phyloP scores from a whole-genome alignment of 352 stramenopile genomes.

The Phytophthora pisi region DNA sequence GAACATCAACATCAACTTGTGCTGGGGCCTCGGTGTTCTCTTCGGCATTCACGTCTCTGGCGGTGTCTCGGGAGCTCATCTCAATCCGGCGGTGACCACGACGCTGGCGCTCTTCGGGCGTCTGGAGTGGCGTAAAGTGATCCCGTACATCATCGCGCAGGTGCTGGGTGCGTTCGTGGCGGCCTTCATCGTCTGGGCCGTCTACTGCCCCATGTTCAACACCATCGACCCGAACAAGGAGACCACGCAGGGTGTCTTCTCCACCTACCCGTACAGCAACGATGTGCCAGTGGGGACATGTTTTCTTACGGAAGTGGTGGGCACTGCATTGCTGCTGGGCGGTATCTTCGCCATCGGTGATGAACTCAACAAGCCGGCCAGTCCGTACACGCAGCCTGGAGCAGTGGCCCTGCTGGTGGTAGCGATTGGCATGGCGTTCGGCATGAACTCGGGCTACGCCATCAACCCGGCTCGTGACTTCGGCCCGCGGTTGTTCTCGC shows the following conservation, averaged over 20 bases:
- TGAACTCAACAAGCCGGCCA: constrained; percentile 46
- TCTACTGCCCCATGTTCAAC: constrained; percentile 61
- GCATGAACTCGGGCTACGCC: constrained; percentile 65
- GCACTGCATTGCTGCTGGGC: constrained; percentile 46
- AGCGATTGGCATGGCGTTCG: constrained; percentile 65
- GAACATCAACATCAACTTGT: constrained; percentile 64
- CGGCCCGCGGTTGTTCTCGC: constrained; percentile 41
- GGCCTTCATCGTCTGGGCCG: constrained; percentile 48
- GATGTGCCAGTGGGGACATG: constrained; percentile 31
- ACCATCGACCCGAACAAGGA: constrained; percentile 44
- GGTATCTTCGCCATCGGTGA: constrained; percentile 58
- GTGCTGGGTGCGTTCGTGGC: constrained; percentile 53
- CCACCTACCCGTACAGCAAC: constrained; percentile 42
- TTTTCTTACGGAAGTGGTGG: constrained; percentile 59
- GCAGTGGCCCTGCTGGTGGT: constrained; percentile 52
- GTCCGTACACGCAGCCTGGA: constrained; percentile 35
- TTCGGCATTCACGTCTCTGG: constrained; percentile 61
- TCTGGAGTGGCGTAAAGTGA: constrained; percentile 53
- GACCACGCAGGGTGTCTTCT: constrained; percentile 39
- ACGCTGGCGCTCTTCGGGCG: constrained; percentile 54
- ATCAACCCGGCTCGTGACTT: constrained; percentile 61
- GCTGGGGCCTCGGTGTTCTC: constrained; percentile 66
- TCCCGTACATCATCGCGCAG: constrained; percentile 48
- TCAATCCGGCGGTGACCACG: constrained; percentile 67
- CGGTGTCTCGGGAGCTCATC: constrained; percentile 55